Evolutionary conservation across 176 grass and related monocot genomes (phyloP).

Genomic region (Ensete ventricosum): DNA sequence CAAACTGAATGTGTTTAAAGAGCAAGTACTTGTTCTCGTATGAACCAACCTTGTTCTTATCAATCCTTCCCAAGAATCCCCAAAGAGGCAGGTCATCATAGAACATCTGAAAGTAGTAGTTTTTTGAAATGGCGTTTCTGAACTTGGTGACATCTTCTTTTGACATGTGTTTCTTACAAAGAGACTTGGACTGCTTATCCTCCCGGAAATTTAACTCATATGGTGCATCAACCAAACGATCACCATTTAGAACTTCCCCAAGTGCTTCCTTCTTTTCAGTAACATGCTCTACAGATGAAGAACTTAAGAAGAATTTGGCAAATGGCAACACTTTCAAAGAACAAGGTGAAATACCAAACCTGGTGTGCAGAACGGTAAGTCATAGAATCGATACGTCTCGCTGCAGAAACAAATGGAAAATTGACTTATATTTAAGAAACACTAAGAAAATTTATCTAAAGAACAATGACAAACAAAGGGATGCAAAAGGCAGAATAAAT

Average conservation of each 20-base stretch:
- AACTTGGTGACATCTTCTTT: neutral
- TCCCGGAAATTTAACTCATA: conserved; percentile 7
- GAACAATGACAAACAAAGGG: neutral
- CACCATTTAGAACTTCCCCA: conserved; percentile 12
- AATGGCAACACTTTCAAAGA: neutral
- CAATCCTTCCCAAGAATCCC: conserved; percentile 4
- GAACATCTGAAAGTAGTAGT: conserved; percentile 9
- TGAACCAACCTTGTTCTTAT: neutral
- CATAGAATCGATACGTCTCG: conserved; percentile 4
- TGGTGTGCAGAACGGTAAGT: conserved; percentile 7
- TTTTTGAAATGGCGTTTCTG: neutral
- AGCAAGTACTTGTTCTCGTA: neutral
- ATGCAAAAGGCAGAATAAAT: neutral
- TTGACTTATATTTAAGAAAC: neutral
- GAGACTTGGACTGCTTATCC: neutral
- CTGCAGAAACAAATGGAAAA: conserved; percentile 5
- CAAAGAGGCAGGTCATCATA: conserved; percentile 10
- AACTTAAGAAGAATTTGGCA: neutral
- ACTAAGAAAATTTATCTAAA: neutral
- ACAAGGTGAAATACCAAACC: neutral
- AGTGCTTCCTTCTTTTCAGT: conserved; percentile 8
- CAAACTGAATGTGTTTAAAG: conserved; percentile 12
- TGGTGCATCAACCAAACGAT: conserved; percentile 6
- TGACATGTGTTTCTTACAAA: neutral
- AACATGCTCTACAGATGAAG: neutral